Percentiles rank a stretch among this genome's conserved stretches.
These are phyloP conservation scores for Leccinum barrowsii DNA, from an alignment of 768 basidiomycete species.

Conservation along the genomic window DNA sequence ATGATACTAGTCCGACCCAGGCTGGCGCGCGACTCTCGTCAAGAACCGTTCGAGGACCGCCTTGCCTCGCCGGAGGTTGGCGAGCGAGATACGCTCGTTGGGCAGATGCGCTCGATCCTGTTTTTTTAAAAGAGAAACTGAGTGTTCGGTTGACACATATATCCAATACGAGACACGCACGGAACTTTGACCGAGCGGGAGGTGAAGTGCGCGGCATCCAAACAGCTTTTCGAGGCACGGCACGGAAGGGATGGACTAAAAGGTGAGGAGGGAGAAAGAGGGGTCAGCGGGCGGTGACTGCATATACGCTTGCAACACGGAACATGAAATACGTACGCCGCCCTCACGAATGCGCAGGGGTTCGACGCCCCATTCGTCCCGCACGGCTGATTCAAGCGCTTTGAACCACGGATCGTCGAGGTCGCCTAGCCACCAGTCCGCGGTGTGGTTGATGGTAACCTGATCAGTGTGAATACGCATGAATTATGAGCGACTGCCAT, in stretches of 20 bases:
- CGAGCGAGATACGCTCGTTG: constrained; percentile 85
- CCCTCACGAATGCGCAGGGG: constrained; percentile 92
- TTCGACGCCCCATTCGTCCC: constrained; percentile 81
- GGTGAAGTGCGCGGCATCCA: constrained; percentile 81
- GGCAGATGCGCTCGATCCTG: constrained; percentile 92
- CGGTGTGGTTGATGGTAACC: constrained; percentile 78
- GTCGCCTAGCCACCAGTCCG: constrained; percentile 96
- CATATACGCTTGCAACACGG: not conserved
- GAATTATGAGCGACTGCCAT: not conserved
- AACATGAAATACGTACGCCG: constrained; percentile 53
- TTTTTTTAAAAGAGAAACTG: not conserved
- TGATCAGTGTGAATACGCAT: constrained; percentile 25
- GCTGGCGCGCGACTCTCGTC: constrained; percentile 40
- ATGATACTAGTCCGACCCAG: not conserved
- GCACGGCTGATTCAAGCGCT: constrained; percentile 77
- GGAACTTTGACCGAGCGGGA: constrained; percentile 91
- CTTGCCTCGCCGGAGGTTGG: constrained; percentile 77
- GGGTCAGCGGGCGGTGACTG: not conserved
- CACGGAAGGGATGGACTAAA: constrained; percentile 87
- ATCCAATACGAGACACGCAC: constrained; percentile 41
- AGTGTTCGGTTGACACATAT: not conserved
- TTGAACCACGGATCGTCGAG: constrained; percentile 84
- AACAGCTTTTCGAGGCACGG: constrained; percentile 94
- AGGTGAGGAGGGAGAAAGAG: not conserved
- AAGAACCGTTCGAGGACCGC: constrained; percentile 75